Base-by-base conservation (phyloP, 768 basidiomycete genomes). In the Mycena leptocephala region DNA sequence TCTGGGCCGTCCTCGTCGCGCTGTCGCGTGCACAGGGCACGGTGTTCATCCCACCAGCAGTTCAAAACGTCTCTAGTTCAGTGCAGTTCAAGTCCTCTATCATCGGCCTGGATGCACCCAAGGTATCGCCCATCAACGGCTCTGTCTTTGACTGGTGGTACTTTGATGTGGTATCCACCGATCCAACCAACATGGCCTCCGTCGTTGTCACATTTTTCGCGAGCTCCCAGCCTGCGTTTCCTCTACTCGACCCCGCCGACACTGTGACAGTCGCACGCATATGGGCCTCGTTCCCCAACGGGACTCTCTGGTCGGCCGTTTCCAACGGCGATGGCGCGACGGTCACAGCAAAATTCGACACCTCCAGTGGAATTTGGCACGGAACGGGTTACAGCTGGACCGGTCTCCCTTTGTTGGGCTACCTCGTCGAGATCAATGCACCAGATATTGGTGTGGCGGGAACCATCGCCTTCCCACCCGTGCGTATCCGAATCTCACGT, bases 111-210 rank as follows among this genome's bases (percentile, higher is more conserved):
- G 78, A 80, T 51, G 79, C 66, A 13, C 76, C 76, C 6, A 77
- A 77, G 61, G 56, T 80, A 10, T 13, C 55, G 6, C 73, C 74
- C 11, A 63, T 80, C 24, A 79, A 78, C 56, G 69, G 46, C 22
- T 58, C 74, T 32, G 67, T 76, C 8, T 71, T 72, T 51, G 75
- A 80, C 30, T 80, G 76, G 78, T 80, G 78, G 74, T 80, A 80
- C 73, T 80, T 80, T 32, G 78, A 79, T 51, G 79, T 76, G 16
- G 78, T 79, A n/a, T 79, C 79, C n/a, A 64, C 66, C 35, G 78
- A 76, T 35, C 70, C 70, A 46, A 56, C 37, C 11, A 64, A 64
- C 14, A 62, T 2, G 18, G 68, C 74, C 61, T 79, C 78, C 32
- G 68, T 77, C 62, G 76, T 79, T 11, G 71, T 74, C 56, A 59